Base-by-base conservation (phyloP, 345 rosid genomes). In the Odontarrhena argentea region DNA sequence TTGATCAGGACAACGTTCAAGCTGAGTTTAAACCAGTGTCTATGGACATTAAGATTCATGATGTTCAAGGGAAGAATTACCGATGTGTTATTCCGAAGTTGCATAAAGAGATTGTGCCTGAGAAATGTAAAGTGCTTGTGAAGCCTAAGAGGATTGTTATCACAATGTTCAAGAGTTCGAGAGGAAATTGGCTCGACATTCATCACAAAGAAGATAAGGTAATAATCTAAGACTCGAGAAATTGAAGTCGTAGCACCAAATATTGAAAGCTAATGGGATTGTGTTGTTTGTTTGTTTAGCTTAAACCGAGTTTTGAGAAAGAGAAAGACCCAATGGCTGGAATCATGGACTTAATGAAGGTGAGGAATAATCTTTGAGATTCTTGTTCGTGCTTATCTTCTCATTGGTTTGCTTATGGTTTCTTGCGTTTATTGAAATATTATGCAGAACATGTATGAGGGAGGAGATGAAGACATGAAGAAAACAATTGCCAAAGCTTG, bases 291-390 rank as follows among this genome's bases (percentile, higher is more conserved):
- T 2, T 60, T 57, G 57, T 51, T 41, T 75, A 91, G 99, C 80
- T 94, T 80, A 94, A 88, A 69, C 97, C 99, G 0, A 85, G 74
- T 60, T 43, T 87, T 40, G 97, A 82, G 57, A 85, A 88, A 69
- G 85, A 86, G 1, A 60, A 81, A 58, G 96, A 94, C 69, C 99
- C 99, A 10, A 94, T 94, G 99, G 96, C 96, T 60, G 99, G 99
- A 64, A 94, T 94, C 28, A 91, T 94, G 99, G 92, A 80, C 73
- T 57, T 94, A 22, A 94, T 94, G 96, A 94, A 94, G 97, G 99
- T 85, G 38, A 64, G 63, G 35, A 64, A 58, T 9, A 9, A 25
- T 22, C 9, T 45, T 7, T 22, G 43, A 15, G 53, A 32, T 6
- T 15, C 12, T 57, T 72, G 40, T 48, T 14, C 26, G 14, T 56